Evolutionary conservation across 805 yeast species (phyloP).

Genomic region (Zygoascus flipseniorum): DNA sequence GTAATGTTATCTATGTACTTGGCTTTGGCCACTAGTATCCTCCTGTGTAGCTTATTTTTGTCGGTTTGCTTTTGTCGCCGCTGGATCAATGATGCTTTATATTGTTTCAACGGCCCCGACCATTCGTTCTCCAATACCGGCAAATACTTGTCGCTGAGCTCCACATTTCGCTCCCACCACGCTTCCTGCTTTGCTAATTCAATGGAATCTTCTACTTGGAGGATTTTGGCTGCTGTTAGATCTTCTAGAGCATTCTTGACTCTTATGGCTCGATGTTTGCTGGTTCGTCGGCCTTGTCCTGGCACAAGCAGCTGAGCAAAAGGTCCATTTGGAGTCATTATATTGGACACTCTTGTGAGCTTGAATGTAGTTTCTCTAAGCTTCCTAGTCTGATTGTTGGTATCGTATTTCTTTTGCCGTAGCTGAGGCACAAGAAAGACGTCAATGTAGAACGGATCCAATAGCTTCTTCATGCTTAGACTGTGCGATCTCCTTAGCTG

Average conservation of each 20-base stretch:
- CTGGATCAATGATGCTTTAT: not conserved
- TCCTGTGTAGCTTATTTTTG: not conserved
- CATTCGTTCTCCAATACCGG: not conserved
- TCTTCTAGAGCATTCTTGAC: not conserved
- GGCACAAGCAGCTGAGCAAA: conserved; percentile 7
- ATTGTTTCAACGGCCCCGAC: conserved; percentile 1
- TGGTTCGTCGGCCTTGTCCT: conserved; percentile 4
- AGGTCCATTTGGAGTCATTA: conserved; percentile 7
- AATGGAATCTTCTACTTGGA: not conserved
- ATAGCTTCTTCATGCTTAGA: not conserved
- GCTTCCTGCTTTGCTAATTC: conserved; percentile 5
- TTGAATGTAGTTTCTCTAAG: conserved; percentile 2
- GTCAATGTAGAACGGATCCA: conserved; percentile 8
- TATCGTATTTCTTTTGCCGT: not conserved
- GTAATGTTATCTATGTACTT: not conserved
- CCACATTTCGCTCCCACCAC: conserved; percentile 4
- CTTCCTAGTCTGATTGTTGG: not conserved
- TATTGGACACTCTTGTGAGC: not conserved
- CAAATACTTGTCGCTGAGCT: not conserved
- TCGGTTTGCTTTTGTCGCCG: not conserved
- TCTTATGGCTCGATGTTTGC: not conserved
- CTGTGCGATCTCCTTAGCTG: not conserved
- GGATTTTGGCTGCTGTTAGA: not conserved
- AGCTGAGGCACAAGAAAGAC: conserved; percentile 7
- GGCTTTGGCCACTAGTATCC: not conserved